Base-by-base conservation (phyloP, 495 filamentous ascomycete genomes). In the Podospora sp. region DNA sequence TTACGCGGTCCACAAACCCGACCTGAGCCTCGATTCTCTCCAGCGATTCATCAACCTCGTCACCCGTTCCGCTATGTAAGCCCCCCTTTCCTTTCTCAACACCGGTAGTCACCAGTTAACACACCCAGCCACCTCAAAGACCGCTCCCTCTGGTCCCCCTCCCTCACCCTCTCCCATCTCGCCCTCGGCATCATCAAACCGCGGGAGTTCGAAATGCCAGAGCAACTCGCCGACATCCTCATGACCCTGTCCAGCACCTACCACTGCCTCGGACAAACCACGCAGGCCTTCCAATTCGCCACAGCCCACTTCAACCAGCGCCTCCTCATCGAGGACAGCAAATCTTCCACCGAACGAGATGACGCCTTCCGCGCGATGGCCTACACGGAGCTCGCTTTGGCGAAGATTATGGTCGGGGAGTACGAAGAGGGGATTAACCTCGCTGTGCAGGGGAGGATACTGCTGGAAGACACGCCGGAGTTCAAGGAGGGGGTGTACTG, bases 191-290 rank as follows among this genome's bases (percentile, higher is more conserved):
- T 49, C n/a, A 12, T 61, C 18, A 6, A 8, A 1, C 8, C 33
- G 2, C 59, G 49, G 29, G 24, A 61, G 21, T 59, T 35, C 18
- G 35, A 49, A 26, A 7, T 61, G 6, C 6, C 33, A 2, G 29
- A 46, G 14, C 5, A 46, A 49, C 49, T 46, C 35, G 27, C 27
- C n/a, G 59, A 61, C 59, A 61, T 49, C 59, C 33, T 61, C 14
- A 61, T 61, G 33, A 40, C 18, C 24, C 59, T 61, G 8, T 61
- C 59, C 35, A 61, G 33, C 59, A 49, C 29, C 36, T 61, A 61
- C 24, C 59, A 61, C 24, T 49, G 3, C 36, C 29, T 61, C 11
- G 33, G 59, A 18, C 4, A 46, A 2, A 1, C 27, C 12, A 2
- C 12, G 1, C 18, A 6, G 6, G 59, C 27, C 27, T 18, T 40